A percentile compares a stretch with the other conserved stretches of the same genome.
These are phyloP conservation scores for Penicillium sp. DNA, from an alignment of 2,329 filamentous ascomycete species.

Conservation along the genomic window DNA sequence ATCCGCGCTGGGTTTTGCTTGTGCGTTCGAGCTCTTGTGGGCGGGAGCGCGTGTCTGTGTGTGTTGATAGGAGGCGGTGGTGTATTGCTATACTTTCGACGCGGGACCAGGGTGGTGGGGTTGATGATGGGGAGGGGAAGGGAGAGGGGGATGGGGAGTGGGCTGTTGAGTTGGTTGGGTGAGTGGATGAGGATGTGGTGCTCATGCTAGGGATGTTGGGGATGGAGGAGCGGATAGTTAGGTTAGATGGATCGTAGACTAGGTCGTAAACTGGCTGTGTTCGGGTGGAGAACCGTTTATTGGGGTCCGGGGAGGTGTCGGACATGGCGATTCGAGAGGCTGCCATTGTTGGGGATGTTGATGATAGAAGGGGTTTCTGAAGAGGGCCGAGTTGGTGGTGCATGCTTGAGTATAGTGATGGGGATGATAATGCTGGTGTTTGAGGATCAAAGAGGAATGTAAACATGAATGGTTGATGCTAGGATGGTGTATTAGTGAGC, in stretches of 20 bases:
- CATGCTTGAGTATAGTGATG: slow-evolving; percentile 48
- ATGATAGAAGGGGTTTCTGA: slow-evolving; percentile 46
- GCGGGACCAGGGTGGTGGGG: slow-evolving; percentile 47
- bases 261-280: slow-evolving; percentile 56
- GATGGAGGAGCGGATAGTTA: slow-evolving; percentile 60
- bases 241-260: slow-evolving; percentile 57
- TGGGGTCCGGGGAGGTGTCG: slow-evolving; percentile 34
- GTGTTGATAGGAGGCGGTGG: slow-evolving; percentile 57
- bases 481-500: slow-evolving; percentile 12
- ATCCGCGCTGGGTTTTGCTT: slow-evolving; percentile 62
- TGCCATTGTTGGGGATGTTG: slow-evolving; percentile 46
- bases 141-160: slow-evolving; percentile 59
- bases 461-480: slow-evolving; percentile 52
- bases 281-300: slow-evolving; percentile 28
- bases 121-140: slow-evolving; percentile 50
- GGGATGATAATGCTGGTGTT: slow-evolving; percentile 41
- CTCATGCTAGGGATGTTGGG: slow-evolving; percentile 61
- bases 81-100: slow-evolving; percentile 63
- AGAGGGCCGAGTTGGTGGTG: slow-evolving; percentile 51
- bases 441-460: slow-evolving; percentile 49
- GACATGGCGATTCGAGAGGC: slow-evolving; percentile 37
- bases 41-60: slow-evolving; percentile 50
- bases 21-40: slow-evolving; percentile 57
- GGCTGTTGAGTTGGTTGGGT: slow-evolving; percentile 12
- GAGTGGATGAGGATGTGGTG: slow-evolving; percentile 18